These are phyloP conservation scores for Huntiella decipiens DNA, from an alignment of 2,329 filamentous ascomycete species.

Conservation along the genomic window DNA sequence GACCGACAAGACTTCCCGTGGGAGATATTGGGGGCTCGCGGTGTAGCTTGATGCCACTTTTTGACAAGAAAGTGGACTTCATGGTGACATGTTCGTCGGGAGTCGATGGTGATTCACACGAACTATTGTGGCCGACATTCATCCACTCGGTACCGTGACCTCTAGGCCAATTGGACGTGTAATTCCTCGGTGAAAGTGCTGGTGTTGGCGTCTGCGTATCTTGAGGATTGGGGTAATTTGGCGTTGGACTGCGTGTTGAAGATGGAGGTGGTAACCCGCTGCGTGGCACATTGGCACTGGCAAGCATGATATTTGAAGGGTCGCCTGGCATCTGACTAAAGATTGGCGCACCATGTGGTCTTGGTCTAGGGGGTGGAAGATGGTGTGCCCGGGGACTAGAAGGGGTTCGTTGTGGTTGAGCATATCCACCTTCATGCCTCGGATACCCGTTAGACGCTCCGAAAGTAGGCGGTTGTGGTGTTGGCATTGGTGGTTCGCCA, in stretches of 20 bases:
- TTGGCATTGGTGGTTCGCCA: neutral
- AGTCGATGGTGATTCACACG: no score
- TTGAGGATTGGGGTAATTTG: neutral
- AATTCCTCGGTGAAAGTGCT: neutral
- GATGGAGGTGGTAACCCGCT: neutral
- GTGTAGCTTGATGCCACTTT: no score
- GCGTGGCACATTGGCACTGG: no score
- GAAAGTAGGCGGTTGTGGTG: neutral
- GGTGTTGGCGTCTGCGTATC: conserved; percentile 4
- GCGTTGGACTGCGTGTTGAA: neutral
- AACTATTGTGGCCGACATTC: no score
- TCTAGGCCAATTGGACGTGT: neutral
- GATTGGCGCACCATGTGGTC: neutral
- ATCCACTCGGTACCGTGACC: no score
- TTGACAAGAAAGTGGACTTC: no score
- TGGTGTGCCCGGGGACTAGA: neutral
- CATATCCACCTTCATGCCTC: neutral
- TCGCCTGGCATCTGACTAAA: neutral
- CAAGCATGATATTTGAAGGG: no score
- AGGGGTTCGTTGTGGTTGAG: neutral
- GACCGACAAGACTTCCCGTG: no score
- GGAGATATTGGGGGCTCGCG: no score
- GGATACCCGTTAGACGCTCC: neutral
- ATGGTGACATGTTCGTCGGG: no score
- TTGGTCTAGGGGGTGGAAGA: neutral